Conservation (phyloP, 345 rosid species). For the Pugionium dolabratum region DNA sequence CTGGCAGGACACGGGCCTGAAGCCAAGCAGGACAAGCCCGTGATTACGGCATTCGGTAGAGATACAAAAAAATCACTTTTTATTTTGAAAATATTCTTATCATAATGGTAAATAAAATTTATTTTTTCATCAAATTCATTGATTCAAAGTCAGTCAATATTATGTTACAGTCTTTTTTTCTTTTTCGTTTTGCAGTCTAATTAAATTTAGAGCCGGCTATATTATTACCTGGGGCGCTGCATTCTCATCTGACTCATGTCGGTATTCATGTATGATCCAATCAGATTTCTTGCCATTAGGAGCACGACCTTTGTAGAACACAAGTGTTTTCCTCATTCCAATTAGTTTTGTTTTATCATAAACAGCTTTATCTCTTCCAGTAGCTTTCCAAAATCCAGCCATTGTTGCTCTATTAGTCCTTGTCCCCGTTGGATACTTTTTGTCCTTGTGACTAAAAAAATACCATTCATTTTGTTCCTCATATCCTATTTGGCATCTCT, state of each 20-base stretch:
- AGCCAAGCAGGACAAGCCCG: too few species aligned
- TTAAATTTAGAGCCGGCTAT: too few species aligned
- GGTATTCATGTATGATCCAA: conserved; percentile 96
- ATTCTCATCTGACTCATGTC: conserved; percentile 89
- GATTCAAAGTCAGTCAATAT: too few species aligned
- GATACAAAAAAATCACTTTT: too few species aligned
- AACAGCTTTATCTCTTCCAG: conserved; percentile 93
- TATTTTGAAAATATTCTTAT: too few species aligned
- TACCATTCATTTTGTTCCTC: conserved; percentile 95
- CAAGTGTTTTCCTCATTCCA: conserved; percentile 97
- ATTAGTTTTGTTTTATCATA: conserved; percentile 80
- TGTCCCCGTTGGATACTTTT: conserved; percentile 96
- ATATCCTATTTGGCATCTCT: conserved; percentile 77
- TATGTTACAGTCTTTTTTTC: too few species aligned
- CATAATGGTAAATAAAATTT: too few species aligned
- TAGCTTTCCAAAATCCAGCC: conserved; percentile 98
- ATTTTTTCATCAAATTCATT: too few species aligned
- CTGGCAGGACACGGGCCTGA: conserved; percentile 52
- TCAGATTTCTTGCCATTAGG: conserved; percentile 89
- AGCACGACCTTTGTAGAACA: conserved; percentile 96
- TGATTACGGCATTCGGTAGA: too few species aligned
- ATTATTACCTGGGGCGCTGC: conserved; percentile 83
- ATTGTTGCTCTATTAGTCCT: conserved; percentile 93
- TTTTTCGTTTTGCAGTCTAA: too few species aligned
- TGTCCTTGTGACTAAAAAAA: conserved; percentile 96